Conservation (phyloP, 176 grass and related monocot genomes). For the Aegilops tauschii region DNA sequence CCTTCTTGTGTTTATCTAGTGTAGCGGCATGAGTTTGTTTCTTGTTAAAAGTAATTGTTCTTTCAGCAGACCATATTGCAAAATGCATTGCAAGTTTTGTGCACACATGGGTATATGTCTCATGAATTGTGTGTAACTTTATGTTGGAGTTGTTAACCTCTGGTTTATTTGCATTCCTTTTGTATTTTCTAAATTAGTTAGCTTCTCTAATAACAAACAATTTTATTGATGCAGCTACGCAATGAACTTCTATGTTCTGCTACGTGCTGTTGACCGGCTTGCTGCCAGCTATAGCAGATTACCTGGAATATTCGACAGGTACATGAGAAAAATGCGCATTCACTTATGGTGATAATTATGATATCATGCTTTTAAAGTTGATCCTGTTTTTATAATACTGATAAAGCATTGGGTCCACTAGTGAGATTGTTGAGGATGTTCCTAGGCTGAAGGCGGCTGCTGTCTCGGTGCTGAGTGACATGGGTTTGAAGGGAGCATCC, state of each 20-base stretch:
- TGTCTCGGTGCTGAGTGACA: constrained; percentile 61
- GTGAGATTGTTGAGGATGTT: constrained; percentile 91
- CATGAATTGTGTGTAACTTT: neutral
- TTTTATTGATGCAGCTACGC: constrained; percentile 54
- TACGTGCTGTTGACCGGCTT: constrained; percentile 75
- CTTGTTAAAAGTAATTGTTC: neutral
- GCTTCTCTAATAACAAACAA: constrained; percentile 1
- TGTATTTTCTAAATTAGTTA: neutral
- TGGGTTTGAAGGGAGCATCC: constrained; percentile 66
- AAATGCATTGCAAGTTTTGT: neutral
- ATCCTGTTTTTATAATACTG: constrained; percentile 51
- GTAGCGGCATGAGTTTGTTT: neutral
- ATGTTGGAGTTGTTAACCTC: neutral
- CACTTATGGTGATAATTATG: constrained; percentile 37
- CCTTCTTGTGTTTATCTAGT: neutral
- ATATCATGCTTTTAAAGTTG: constrained; percentile 16
- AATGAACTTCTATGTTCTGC: constrained; percentile 79
- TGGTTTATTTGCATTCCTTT: constrained; percentile 1
- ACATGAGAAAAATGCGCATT: constrained; percentile 28
- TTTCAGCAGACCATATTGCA: neutral
- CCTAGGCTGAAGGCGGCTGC: constrained; percentile 73
- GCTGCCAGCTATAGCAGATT: constrained; percentile 66
- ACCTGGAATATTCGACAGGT: constrained; percentile 85
- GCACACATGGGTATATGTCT: neutral
- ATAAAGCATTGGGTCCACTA: constrained; percentile 51